A percentile compares a stretch with the other conserved stretches of the same genome.
Conservation (phyloP, 2,329 filamentous ascomycete genomes). For the Penicillium sp. region DNA sequence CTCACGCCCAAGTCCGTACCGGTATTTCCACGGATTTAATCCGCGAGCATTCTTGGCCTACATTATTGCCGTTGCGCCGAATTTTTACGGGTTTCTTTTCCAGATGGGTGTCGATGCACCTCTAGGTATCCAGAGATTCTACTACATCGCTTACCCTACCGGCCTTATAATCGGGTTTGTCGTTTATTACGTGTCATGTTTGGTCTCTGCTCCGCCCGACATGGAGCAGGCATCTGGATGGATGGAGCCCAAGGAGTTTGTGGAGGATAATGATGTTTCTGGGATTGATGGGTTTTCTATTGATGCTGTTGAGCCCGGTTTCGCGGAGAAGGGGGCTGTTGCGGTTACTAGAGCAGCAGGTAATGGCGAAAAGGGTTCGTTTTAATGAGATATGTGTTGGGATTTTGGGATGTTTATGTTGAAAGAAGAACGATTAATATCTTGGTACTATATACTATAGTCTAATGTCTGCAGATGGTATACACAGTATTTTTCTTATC, state of each 20-base stretch:
- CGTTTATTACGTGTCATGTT: slow-evolving; percentile 15
- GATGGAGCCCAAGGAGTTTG: slow-evolving; percentile 39
- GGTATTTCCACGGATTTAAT: slow-evolving; percentile 38
- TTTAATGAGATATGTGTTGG: not conserved
- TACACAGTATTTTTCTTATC: too few species aligned
- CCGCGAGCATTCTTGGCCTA: slow-evolving; percentile 35
- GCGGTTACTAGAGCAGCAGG: not conserved
- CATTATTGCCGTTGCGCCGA: slow-evolving; percentile 38
- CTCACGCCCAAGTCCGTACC: slow-evolving; percentile 29
- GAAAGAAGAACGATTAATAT: not conserved
- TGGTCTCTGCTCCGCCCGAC: slow-evolving; percentile 2
- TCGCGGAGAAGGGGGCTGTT: not conserved
- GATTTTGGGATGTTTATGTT: not conserved
- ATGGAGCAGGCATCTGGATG: slow-evolving; percentile 23
- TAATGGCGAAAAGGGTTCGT: not conserved
- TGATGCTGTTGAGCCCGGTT: not conserved
- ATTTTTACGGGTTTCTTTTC: slow-evolving; percentile 44
- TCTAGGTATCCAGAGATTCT: slow-evolving; percentile 42
- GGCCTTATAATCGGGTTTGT: slow-evolving; percentile 39
- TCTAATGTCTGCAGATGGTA: not conserved
- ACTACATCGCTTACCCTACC: slow-evolving; percentile 57
- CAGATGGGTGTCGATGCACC: slow-evolving; percentile 41
- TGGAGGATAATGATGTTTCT: slow-evolving; percentile 22
- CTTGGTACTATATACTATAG: not conserved
- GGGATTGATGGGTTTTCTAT: not conserved